Base-by-base conservation (phyloP, 1,284 basidiomycete genomes). In the Tranzscheliella williamsii region DNA sequence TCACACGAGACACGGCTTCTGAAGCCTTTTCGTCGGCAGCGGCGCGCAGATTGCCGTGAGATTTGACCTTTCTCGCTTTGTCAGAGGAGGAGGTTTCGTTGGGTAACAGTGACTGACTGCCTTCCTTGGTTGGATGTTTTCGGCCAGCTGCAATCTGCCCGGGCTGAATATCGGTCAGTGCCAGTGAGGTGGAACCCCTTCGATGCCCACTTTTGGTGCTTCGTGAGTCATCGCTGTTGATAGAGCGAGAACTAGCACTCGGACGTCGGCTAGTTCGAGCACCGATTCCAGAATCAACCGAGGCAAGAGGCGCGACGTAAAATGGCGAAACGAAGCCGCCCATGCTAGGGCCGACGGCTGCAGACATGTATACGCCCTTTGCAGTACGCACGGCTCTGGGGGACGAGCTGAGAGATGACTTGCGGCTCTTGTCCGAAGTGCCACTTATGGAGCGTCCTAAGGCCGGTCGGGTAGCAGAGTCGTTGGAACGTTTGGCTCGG, bases 251-350 rank as follows among this genome's bases (percentile, higher is more conserved):
- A 35, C 54, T 57, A 23, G 45, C 50, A 26, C 60, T 63, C 3
- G 60, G 45, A 13, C 60, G 45, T 4, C 60, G 45, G 8, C 49
- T 49, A 6, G 53, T 29, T 16, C 53, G 53, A 30, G 27, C 34
- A 4, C 26, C 33, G 26, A 63, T 21, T 24, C 60, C 60, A 12
- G 53, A 26, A 23, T 57, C 60, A 20, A 52, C 54, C n/a, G 54
- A 57, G 4, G 49, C 53, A 21, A 63, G 39, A 4, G 60, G 60
- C n/a, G 60, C 54, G 9, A 57, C 60, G 16, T 53, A 63, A 38
- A 63, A 63, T 4, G 60, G 60, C 16, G 60, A 63, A 4, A 57
- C 49, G 20, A 42, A 63, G 32, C 49, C 60, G 24, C 42, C 54
- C 53, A 58, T 64, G 47, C 29, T 51, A 4, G 61, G 61, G 4